phyloP scores from a whole-genome alignment of 2,329 filamentous ascomycete genomes.

The Parafenestella ontariensis region DNA sequence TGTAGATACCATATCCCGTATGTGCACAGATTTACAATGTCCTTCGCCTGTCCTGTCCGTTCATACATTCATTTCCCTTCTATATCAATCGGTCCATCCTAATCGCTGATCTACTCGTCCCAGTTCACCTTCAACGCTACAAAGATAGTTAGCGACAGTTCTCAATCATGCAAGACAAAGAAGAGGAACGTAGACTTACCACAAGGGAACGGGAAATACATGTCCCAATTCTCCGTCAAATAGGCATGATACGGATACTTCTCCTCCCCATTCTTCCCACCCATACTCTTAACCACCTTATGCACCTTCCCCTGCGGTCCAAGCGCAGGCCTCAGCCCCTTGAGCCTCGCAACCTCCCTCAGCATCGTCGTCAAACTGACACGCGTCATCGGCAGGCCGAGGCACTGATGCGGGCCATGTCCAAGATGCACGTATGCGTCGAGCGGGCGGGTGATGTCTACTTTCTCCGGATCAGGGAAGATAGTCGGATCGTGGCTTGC shows the following conservation, averaged over 20 bases:
- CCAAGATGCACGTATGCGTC: conserved; percentile 56
- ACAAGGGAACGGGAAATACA: conserved; percentile 56
- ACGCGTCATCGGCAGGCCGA: conserved; percentile 53
- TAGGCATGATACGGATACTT: conserved; percentile 52
- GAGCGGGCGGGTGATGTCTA: conserved; percentile 49
- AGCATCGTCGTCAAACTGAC: conserved; percentile 56
- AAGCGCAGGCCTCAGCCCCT: conserved; percentile 48
- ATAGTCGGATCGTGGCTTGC: conserved; percentile 49
- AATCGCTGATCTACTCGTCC: conserved; percentile 27
- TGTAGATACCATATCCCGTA: not conserved
- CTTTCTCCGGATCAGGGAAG: conserved; percentile 52
- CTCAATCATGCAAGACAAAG: not conserved
- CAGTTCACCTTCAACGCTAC: conserved; percentile 40
- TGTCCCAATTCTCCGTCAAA: conserved; percentile 57
- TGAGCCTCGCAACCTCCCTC: conserved; percentile 51
- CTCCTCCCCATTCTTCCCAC: conserved; percentile 28
- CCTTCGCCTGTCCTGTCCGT: not conserved
- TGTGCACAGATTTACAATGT: not conserved
- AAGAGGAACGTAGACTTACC: conserved; percentile 47
- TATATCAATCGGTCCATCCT: too few species aligned
- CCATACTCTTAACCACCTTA: conserved; percentile 49
- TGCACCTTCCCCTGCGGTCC: conserved; percentile 52
- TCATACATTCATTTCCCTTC: too few species aligned
- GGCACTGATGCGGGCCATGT: conserved; percentile 52
- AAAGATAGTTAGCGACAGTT: conserved; percentile 13